Evolutionary conservation across 805 yeast species (phyloP).

Genomic region (Saccharomycopsis malanga): DNA sequence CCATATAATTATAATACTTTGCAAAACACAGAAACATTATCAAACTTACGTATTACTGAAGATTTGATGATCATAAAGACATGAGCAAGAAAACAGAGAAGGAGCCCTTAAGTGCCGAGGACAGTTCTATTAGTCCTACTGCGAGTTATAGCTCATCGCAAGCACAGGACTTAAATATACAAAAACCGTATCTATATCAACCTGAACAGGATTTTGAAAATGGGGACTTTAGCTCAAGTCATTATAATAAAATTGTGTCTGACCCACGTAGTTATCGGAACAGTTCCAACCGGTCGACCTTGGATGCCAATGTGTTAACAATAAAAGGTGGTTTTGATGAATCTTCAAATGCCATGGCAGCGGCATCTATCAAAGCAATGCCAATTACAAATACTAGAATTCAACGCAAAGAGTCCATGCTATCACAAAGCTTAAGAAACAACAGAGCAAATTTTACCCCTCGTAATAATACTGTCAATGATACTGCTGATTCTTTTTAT

Average conservation of each 20-base stretch:
- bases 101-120: too few relatives aligned
- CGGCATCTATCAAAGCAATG: background rate
- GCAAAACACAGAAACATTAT: too few relatives aligned
- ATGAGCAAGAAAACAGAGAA: too few relatives aligned
- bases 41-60: too few relatives aligned
- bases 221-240: constrained; percentile 8
- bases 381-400: background rate
- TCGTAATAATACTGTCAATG: too few relatives aligned
- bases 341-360: background rate
- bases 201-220: constrained; percentile 1
- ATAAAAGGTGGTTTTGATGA: background rate
- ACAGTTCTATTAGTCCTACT: too few relatives aligned
- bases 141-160: too few relatives aligned
- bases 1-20: too few relatives aligned
- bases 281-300: background rate
- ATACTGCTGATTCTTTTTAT: too few relatives aligned
- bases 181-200: background rate
- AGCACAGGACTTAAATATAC: too few relatives aligned
- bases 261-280: constrained; percentile 1
- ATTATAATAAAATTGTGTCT: constrained; percentile 1
- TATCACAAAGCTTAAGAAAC: constrained; percentile 20
- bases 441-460: background rate
- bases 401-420: constrained; percentile 17
- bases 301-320: background rate
- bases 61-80: too few relatives aligned